Base-by-base conservation (phyloP, 1,284 basidiomycete species). In the Trichosporon asahii region DNA sequence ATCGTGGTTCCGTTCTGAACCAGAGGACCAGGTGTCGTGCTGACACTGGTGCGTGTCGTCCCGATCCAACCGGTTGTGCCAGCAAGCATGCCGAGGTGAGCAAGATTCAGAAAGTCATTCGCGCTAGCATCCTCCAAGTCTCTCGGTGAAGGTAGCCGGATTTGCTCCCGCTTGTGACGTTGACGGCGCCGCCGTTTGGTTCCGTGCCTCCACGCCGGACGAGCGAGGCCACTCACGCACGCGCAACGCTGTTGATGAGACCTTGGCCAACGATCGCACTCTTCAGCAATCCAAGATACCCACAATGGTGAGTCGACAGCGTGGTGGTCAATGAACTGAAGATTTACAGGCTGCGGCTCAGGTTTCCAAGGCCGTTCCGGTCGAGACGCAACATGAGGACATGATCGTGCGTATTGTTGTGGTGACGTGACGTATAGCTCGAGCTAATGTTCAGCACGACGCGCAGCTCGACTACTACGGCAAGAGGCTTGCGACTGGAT, bases 381-480 rank as follows among this genome's bases (percentile, higher is more conserved):
- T 96, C 70, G 94, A 96, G 84, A 96, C 94, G 3, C 89, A 91
- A 37, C 94, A 96, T 84, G 93, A 95, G 83, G 94, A 96, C 84
- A 95, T 95, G 92, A 96, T 96, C 74, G 94, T 95, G 84, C 73
- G 92, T 79, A 53, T 12, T 27, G 2, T 35, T 53, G 61, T 69
- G 57, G 66, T 66, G 15, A 35, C 25, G 23, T 29, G 25, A 49
- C 33, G 46, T 12, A 60, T 5, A 23, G 11, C 12, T 6, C 6
- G 7, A 65, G 66, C 69, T 57, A 66, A 66, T 8, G 23, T 31
- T 21, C 77, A 96, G 93, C 96, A 99, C 83, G 96, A 99, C 82
- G 95, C 96, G 27, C 96, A 98, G 82, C 87, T 99, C 63, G 96
- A 99, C 84, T 98, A 96, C 86, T 98, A 98, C 79, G 95, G 95